Base-by-base conservation (phyloP, 148 eudicot genomes). In the Rhododendron griersonianum region DNA sequence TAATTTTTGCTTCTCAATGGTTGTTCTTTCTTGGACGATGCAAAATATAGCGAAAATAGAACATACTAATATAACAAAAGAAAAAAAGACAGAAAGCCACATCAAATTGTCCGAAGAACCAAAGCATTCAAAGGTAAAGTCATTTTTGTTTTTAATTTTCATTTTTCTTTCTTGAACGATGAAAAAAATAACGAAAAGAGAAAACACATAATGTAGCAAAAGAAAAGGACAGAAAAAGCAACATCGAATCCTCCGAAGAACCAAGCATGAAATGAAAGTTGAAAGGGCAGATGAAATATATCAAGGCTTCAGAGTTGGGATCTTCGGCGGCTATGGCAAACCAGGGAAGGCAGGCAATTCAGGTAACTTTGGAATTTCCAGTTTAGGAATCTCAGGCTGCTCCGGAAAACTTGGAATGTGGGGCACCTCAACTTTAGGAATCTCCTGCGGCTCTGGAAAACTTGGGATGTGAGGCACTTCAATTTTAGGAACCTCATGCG, bases 361-460 rank as follows among this genome's bases (percentile, higher is more conserved):
- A 14, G 83, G 82, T 19, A 88, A 45, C 37, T 71, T 57, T 61
- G 87, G 88, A 19, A 71, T 30, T 30, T 71, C 76, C 7, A 71
- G 2, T 71, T 71, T 21, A 5, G 65, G 65, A 59, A 59, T 19
- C 65, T 7, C 65, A 5, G 65, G 65, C 57, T 51, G 21, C 61
- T 55, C 21, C 1, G 61, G 83, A 65, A 18, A 85, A 44, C 65
- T 80, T 57, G 47, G 87, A 82, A 25, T 55, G 59, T 15, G 5
- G 14, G 55, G 55, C 55, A n/a, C 11, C 25, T 65, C 73, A 2
- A 25, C 33, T 25, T 65, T 65, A 21, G 63, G 83, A n/a, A 10
- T 8, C 73, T 65, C 73, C 5, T 25, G 73, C 4, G 57, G 9
- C 6, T 53, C n/a, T 0, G 83, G 78, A 65, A 18, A 81, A 44